Evolutionary conservation across 2,329 filamentous ascomycete genomes (phyloP), one percentile per base, ranked within the genome.

Genomic region (Emergomyces orientalis): DNA sequence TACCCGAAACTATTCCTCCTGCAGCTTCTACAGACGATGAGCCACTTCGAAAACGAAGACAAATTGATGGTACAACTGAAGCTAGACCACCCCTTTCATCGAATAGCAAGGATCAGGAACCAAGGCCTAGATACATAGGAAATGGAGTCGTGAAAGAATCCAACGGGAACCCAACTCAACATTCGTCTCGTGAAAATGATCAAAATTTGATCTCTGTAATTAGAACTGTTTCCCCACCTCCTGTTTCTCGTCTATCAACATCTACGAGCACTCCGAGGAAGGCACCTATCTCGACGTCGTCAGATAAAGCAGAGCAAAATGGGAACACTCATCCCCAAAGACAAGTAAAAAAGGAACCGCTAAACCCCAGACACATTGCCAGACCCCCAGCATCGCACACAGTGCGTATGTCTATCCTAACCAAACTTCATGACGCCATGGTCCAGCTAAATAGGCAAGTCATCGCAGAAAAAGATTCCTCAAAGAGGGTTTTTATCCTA

Each of bases 281-380:
- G 41, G 2, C n/a, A 39, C 30, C 52, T 8, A 37, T 37, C 13
- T 22, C 52, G 19, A 13, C 52, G 11, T 14, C 30, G 1, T 56
- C 34, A 7, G 9, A 56, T 25, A 39, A 30, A 39, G 37, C 25
- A 34, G 52, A 49, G 2, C 45, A n/a, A 51, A 32, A 43, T 59
- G 27, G 8, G 32, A 57, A 27, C 14, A 51, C 13, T 32, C 37
- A 3, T 34, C 25, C 25, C 39, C 51, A 32, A 61, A 70, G 74
- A 59, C 70, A 73, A 43, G 71, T 69, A 11, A 74, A 72, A 7
- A 75, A 74, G 59, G 78, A 80, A 70, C 69, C 71, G 7, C 66
- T 81, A 49, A 79, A 79, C 63, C 79, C 79, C 37, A 74, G 79
- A 62, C 76, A 78, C 70, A 65, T 81, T 19, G 63, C 71, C 1